Conservation (phyloP, 2,329 filamentous ascomycete species). For the Zymoseptoria ardabiliae region DNA sequence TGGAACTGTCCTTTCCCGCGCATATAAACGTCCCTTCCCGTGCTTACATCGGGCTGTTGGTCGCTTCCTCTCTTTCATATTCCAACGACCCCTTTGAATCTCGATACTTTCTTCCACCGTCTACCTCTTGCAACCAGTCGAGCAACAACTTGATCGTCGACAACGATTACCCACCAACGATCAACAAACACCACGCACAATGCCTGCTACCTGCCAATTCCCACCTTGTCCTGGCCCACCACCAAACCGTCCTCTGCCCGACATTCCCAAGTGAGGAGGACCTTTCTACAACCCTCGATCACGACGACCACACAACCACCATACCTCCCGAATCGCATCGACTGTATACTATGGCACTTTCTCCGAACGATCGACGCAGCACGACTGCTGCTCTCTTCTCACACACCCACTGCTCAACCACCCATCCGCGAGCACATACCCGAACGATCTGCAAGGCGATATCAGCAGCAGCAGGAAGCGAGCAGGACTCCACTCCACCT, state of each 20-base stretch:
- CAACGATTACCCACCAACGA: background rate
- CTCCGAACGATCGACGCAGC: background rate
- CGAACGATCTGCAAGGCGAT: background rate
- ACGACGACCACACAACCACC: background rate
- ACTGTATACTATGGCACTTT: background rate
- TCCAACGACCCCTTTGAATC: background rate
- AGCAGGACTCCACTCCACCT: background rate
- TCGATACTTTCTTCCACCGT: background rate
- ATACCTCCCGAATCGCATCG: background rate
- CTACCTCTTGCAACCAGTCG: background rate
- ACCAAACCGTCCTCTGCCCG: constrained; percentile 40
- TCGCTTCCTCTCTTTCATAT: background rate
- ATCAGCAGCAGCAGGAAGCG: background rate
- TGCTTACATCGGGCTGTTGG: background rate
- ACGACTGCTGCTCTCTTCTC: background rate
- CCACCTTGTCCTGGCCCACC: constrained; percentile 41
- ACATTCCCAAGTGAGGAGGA: constrained; percentile 35
- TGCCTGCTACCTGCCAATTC: constrained; percentile 33
- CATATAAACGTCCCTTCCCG: background rate
- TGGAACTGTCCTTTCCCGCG: background rate
- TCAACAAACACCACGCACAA: constrained; percentile 22
- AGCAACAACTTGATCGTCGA: background rate
- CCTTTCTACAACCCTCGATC: background rate
- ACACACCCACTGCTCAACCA: background rate
- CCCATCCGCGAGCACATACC: background rate